Evolutionary conservation across 164 flowering plant species (phyloP).

Genomic region (Euptelea pleiosperma): DNA sequence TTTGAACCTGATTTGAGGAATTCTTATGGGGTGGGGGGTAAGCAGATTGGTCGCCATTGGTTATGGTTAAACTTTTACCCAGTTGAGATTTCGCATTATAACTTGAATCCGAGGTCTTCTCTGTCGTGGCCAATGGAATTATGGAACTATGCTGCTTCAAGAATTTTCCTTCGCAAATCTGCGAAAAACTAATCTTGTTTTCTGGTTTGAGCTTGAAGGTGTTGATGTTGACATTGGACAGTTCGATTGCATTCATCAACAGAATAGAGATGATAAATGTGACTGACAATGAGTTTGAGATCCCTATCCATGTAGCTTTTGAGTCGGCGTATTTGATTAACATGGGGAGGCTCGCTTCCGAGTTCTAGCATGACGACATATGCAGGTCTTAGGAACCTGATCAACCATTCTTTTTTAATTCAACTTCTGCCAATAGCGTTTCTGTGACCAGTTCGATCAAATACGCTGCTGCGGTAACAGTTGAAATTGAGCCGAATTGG

Average conservation of each 20-base stretch:
- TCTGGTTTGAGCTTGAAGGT: constrained; percentile 31
- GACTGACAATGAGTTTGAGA: constrained; percentile 26
- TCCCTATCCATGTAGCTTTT: constrained; percentile 24
- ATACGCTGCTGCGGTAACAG: constrained; percentile 36
- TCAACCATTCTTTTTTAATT: constrained; percentile 25
- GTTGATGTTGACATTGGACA: constrained; percentile 25
- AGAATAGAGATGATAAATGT: constrained; percentile 43
- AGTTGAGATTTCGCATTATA: constrained; percentile 18
- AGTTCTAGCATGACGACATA: constrained; percentile 36
- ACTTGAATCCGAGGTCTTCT: constrained; percentile 36
- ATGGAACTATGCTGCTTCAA: constrained; percentile 27
- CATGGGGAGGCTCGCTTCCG: constrained; percentile 45
- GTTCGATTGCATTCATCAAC: constrained; percentile 46
- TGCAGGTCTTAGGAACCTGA: constrained; percentile 49
- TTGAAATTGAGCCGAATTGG: constrained; percentile 43
- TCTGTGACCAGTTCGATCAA: constrained; percentile 25
- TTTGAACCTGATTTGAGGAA: constrained; percentile 34
- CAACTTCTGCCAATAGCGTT: constrained; percentile 33
- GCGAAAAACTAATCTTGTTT: constrained; percentile 9
- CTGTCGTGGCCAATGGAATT: constrained; percentile 35
- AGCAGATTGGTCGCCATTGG: constrained; percentile 44
- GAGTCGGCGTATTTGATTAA: constrained; percentile 42
- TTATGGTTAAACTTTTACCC: constrained; percentile 41
- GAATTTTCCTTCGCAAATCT: constrained; percentile 28
- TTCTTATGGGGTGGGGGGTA: constrained; percentile 13